These are phyloP conservation scores for Teunomyces pallodes DNA, from an alignment of 805 yeast species.

Conservation along the genomic window DNA sequence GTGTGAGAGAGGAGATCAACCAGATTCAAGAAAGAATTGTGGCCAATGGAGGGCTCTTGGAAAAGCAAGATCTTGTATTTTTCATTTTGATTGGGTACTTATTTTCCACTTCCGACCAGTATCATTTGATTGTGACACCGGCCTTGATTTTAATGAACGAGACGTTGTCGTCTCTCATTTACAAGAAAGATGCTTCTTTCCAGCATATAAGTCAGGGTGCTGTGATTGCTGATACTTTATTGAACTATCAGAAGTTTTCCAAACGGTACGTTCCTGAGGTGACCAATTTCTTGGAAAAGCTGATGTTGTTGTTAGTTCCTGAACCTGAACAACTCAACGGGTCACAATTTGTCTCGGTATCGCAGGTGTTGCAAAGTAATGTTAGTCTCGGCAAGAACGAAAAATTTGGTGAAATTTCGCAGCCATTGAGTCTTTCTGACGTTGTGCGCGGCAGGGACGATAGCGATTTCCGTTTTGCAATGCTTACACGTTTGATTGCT, in stretches of 20 bases:
- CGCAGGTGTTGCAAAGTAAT: constrained; percentile 8
- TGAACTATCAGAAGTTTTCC: constrained; percentile 75
- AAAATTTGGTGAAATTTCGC: constrained; percentile 10
- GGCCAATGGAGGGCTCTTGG: constrained; percentile 11
- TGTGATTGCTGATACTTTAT: constrained; percentile 59
- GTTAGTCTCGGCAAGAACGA: constrained; percentile 16
- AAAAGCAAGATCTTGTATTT: constrained; percentile 55
- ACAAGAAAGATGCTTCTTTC: constrained; percentile 37
- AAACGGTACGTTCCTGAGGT: constrained; percentile 85
- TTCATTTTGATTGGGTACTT: constrained; percentile 70
- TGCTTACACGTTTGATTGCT: constrained; percentile 32
- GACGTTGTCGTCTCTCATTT: constrained; percentile 38
- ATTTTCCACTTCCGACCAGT: constrained; percentile 94
- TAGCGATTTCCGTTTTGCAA: constrained; percentile 21
- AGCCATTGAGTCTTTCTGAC: constrained; percentile 7
- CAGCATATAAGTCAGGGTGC: constrained; percentile 56
- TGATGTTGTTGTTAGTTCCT: constrained; percentile 45
- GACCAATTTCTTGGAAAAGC: constrained; percentile 52
- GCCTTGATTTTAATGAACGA: constrained; percentile 71
- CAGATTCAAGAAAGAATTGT: constrained; percentile 54
- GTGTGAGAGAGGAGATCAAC: constrained; percentile 55
- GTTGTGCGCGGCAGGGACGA: constrained; percentile 10
- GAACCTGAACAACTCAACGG: constrained; percentile 22
- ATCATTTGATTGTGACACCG: constrained; percentile 88
- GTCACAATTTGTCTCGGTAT: constrained; percentile 10